Evolutionary conservation across 352 stramenopile genomes (phyloP), one percentile per base, ranked within the genome.

Genomic region (Phytophthora hibernalis): DNA sequence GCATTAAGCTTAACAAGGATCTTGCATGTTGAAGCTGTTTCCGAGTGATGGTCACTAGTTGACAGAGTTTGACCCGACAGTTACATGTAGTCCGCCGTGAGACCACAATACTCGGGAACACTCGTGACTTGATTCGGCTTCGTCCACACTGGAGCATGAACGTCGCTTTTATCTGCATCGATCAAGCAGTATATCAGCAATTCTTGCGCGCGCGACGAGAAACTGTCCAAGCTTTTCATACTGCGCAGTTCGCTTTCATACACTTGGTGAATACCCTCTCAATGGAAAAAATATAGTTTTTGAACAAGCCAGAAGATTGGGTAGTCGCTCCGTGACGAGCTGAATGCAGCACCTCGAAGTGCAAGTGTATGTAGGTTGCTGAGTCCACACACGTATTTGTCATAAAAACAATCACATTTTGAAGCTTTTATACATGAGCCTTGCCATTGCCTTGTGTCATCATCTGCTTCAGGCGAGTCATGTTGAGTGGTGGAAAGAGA

Each of bases 161-260:
- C 13, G 56, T 92, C 13, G 70, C 54, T 15, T 87, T 90, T 45
- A 80, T 89, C 7, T 90, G 80, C 54, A 56, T 88, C 21, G 81
- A 90, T 26, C 65, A 63, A n/a, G 35, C 54, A 0, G 69, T 78
- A 0, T 74, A 72, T 11, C n/a, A 52, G 3, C 51, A 80, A 13
- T 90, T 92, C 31, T 9, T 42, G 13, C 48, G 37, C 6, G 80
- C 80, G 9, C 37, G 49, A n/a, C 18, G 35, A 2, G 49, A 68
- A 35, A 59, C 44, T 18, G 21, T 70, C 12, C 13, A 35, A 13
- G 45, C 43, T 31, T 73, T 79, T 40, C 54, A 76, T 12, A 59
- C 38, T 3, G 45, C 43, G 22, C 52, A 10, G 21, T 57, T 72
- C 35, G 38, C 51, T 6, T 68, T 60, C 26, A 64, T 56, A 0